Conservation (phyloP, 1,284 basidiomycete genomes). For the Fomitopsis pinicola region DNA sequence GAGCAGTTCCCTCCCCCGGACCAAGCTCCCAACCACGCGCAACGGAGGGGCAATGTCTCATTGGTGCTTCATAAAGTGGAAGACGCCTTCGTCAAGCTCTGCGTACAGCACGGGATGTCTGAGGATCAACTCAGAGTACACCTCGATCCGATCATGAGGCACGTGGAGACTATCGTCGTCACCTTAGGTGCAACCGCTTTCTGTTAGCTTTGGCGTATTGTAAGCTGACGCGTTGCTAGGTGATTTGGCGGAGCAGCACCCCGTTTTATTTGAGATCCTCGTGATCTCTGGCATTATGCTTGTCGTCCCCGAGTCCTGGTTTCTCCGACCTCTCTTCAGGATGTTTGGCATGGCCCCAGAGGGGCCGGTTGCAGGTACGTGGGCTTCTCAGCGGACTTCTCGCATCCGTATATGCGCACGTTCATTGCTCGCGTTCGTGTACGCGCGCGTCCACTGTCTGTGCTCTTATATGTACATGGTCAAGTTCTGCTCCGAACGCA, state of each 20-base stretch:
- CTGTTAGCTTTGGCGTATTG: neutral
- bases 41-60: neutral
- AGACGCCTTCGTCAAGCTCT: neutral
- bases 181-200: neutral
- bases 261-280: slow-evolving; percentile 14
- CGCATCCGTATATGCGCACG: neutral
- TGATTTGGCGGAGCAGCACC: slow-evolving; percentile 25
- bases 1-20: neutral
- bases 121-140: neutral
- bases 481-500: too few species aligned
- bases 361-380: slow-evolving; percentile 24
- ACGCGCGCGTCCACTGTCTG: too few species aligned
- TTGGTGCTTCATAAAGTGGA: neutral
- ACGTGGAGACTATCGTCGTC: neutral
- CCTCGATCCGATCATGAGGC: neutral
- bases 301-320: slow-evolving; percentile 17
- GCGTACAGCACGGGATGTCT: neutral
- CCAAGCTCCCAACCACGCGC: neutral
- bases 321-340: slow-evolving; percentile 19
- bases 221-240: slow-evolving; percentile 12
- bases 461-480: too few species aligned
- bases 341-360: slow-evolving; percentile 22
- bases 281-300: slow-evolving; percentile 8
- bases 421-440: too few species aligned
- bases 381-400: neutral